Base-by-base conservation (phyloP, 345 rosid species). In the Trapa bicornis region DNA sequence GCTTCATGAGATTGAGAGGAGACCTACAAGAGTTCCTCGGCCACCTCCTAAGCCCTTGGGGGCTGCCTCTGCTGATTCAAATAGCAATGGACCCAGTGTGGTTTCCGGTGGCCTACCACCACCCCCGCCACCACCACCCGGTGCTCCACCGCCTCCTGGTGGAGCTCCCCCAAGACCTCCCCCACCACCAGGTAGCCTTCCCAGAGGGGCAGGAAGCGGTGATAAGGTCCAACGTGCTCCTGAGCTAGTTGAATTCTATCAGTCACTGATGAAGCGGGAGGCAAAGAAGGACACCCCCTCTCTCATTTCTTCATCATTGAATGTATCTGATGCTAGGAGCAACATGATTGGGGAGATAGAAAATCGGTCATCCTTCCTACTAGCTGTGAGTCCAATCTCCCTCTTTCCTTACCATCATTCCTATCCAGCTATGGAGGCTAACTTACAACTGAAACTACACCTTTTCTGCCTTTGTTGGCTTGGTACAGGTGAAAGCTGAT, bases 291-390 rank as follows among this genome's bases (percentile, higher is more conserved):
- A 94, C 50, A 69, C 89, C 58, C 54, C 89, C 52, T 80, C 86
- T 71, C 75, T 94, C 74, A 68, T 80, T 77, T 81, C 91, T 78
- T 71, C 96, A 57, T 70, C 91, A 73, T 81, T 91, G 50, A 89
- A 85, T 70, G 75, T 79, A 57, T 74, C 89, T 41, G 86, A 82
- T 81, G 96, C 96, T 72, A 81, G 95, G 85, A 91, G 78, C 87
- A 89, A 83, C 77, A 91, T 94, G 97, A 91, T 94, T 61, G 99
- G 96, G 43, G 99, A 91, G 76, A 94, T 91, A 54, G 95, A 85
- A 76, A 91, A 91, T 65, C 84, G 91, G 80, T 94, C 99, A 61
- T 74, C 99, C 1, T 94, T 94, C 93, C 93, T 94, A 72, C 73
- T 89, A 77, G 96, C 97, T 36, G 99, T 91, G 79, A 61, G 92